Conservation (phyloP, 1,139 yeast genomes). For the Kodamaea ohmeri region DNA sequence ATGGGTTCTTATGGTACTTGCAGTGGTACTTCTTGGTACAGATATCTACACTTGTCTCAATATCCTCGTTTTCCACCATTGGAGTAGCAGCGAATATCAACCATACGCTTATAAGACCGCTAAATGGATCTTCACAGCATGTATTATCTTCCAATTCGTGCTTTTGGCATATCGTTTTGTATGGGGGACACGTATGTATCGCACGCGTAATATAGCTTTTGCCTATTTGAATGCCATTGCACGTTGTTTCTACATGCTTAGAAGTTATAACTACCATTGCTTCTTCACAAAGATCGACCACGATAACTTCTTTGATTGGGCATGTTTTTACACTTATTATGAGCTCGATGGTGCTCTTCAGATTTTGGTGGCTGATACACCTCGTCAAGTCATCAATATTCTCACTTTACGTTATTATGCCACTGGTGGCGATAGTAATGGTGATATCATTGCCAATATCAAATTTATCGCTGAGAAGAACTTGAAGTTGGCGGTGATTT, state of each 20-base stretch:
- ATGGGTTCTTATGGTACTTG: slow-evolving; percentile 51
- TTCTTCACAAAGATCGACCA: slow-evolving; percentile 66
- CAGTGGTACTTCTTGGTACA: slow-evolving; percentile 59
- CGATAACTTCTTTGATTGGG: slow-evolving; percentile 64
- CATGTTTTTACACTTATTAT: slow-evolving; percentile 65
- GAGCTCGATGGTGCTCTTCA: slow-evolving; percentile 65
- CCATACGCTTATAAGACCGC: slow-evolving; percentile 57
- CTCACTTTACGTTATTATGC: slow-evolving; percentile 61
- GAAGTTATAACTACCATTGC: slow-evolving; percentile 65
- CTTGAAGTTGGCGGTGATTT: slow-evolving; percentile 61
- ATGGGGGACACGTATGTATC: slow-evolving; percentile 57
- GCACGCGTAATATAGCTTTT: slow-evolving; percentile 64
- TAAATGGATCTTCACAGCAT: slow-evolving; percentile 81
- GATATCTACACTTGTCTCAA: slow-evolving; percentile 81
- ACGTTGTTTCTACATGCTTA: slow-evolving; percentile 53
- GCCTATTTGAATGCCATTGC: slow-evolving; percentile 70
- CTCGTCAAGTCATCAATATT: slow-evolving; percentile 85
- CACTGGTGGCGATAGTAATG: slow-evolving; percentile 42
- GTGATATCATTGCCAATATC: slow-evolving; percentile 52
- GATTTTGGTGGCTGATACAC: slow-evolving; percentile 73
- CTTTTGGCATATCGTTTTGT: slow-evolving; percentile 57
- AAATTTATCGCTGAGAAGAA: slow-evolving; percentile 58
- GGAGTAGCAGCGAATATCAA: slow-evolving; percentile 62
- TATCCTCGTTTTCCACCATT: slow-evolving; percentile 69
- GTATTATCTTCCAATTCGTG: slow-evolving; percentile 72